Base-by-base conservation (phyloP, 2,329 filamentous ascomycete species). In the Lizonia empirigonia region DNA sequence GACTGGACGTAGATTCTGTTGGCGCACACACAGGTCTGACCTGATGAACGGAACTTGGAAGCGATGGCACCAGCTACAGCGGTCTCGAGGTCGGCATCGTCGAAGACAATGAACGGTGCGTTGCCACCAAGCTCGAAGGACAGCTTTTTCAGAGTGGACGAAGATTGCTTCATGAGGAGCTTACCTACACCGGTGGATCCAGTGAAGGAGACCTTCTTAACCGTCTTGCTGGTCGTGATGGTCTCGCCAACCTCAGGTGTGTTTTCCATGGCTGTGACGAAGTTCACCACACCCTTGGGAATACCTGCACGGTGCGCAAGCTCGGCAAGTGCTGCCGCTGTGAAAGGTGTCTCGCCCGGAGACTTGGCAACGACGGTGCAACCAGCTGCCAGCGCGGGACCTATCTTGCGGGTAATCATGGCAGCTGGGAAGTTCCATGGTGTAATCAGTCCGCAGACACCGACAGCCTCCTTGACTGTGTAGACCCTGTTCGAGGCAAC, bases 51-150 rank as follows among this genome's bases (percentile, higher is more conserved):
- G 84, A 97, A 97, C 74, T 97, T 99, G 67, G 85, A 92, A 19
- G 86, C 78, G 45, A 97, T 83, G 38, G 91, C 91, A 20, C 92
- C 93, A 0, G 85, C 78, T 1, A 97, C 91, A 2, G 94, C 94
- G 4, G 80, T 77, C 52, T 97, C 92, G 16, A 97, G 77, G 69
- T 97, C 90, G 16, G 93, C 90, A 67, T 97, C 93, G 67, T 97
- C 91, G 68, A 97, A 97, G 26, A 97, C 91, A 60, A 97, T 97
- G 71, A 97, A 96, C 1, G 93, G 93, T 0, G 93, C 90, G 72
- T 97, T 97, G 38, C 93, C 94, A 46, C 93, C 93, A 1, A 97
- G 87, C 72, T 97, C 93, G 72, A 96, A 89, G 0, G 90, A 94
- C 1, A 90, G 79, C 70, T 90, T 90, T 82, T 97, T 97, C 22